phyloP scores from a whole-genome alignment of 75 land plant genomes.

The Larix kaempferi region DNA sequence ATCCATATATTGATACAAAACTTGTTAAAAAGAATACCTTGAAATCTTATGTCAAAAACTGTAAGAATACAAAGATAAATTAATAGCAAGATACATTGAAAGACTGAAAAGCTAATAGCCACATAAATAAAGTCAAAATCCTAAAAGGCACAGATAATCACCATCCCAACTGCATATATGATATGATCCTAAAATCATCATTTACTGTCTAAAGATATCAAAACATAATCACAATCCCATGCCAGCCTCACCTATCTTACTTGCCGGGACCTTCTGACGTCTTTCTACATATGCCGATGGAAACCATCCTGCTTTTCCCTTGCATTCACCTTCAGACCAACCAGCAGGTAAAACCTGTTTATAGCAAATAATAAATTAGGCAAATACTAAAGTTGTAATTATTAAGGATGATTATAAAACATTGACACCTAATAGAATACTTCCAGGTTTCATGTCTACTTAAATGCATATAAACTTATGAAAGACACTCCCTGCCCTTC shows the following conservation, averaged over 20 bases:
- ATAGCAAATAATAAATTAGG: neutral
- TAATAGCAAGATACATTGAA: neutral
- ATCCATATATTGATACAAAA: neutral
- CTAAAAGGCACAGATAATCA: neutral
- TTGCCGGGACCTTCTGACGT: constrained; percentile 32
- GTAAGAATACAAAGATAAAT: neutral
- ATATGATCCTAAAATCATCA: neutral
- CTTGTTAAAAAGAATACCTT: neutral
- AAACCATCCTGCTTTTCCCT: constrained; percentile 52
- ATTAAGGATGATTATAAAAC: neutral
- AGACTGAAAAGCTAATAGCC: neutral
- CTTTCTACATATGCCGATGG: constrained; percentile 31
- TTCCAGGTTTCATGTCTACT: neutral
- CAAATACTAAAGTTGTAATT: neutral
- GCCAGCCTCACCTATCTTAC: constrained; percentile 16
- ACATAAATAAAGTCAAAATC: neutral
- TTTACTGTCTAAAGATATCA: neutral
- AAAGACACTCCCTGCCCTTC: neutral
- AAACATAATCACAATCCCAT: neutral
- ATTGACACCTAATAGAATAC: neutral
- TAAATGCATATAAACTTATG: neutral
- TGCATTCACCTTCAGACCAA: constrained; percentile 57
- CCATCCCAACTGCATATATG: neutral
- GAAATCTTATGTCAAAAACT: neutral
- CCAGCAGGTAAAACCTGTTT: constrained; percentile 31